Evolutionary conservation across 106 monocot genomes (phyloP).

Genomic region (Acorus gramineus): DNA sequence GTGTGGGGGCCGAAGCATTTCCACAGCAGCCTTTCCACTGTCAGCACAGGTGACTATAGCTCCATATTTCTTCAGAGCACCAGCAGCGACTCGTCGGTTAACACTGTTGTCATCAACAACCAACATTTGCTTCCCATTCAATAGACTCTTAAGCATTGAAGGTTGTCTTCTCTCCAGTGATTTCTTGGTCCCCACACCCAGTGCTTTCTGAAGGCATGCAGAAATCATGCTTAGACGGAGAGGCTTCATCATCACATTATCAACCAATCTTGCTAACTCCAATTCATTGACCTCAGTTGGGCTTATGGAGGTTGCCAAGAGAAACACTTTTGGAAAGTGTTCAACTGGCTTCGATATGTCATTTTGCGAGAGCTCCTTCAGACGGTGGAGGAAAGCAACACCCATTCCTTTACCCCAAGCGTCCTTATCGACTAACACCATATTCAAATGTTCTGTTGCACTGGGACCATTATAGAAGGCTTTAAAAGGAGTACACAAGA

Average conservation of each 20-base stretch:
- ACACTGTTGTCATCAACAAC: constrained; percentile 86
- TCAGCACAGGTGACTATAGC: constrained; percentile 67
- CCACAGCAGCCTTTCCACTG: constrained; percentile 63
- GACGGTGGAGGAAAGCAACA: constrained; percentile 27
- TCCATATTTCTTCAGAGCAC: constrained; percentile 69
- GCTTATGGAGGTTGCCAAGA: constrained; percentile 51
- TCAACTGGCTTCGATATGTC: constrained; percentile 16
- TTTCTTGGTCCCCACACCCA: constrained; percentile 32
- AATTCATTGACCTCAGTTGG: constrained; percentile 27
- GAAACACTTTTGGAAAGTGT: constrained; percentile 49
- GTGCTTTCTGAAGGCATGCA: constrained; percentile 50
- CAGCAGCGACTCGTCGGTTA: constrained; percentile 66
- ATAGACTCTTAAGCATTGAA: constrained; percentile 35
- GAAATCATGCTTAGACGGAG: constrained; percentile 57
- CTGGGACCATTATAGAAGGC: constrained; percentile 15
- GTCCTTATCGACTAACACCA: constrained; percentile 75
- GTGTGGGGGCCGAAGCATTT: constrained; percentile 56
- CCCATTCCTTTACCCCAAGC: constrained; percentile 39
- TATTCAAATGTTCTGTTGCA: constrained; percentile 24
- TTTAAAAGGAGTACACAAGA: no score
- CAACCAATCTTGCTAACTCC: constrained; percentile 39
- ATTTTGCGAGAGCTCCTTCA: constrained; percentile 29
- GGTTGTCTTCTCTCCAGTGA: constrained; percentile 20
- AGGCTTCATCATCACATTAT: constrained; percentile 59
- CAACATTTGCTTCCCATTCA: constrained; percentile 53